These are phyloP conservation scores for Gracilaria vermiculophylla DNA, from an alignment of 23 red algal genomes.

Conservation along the genomic window DNA sequence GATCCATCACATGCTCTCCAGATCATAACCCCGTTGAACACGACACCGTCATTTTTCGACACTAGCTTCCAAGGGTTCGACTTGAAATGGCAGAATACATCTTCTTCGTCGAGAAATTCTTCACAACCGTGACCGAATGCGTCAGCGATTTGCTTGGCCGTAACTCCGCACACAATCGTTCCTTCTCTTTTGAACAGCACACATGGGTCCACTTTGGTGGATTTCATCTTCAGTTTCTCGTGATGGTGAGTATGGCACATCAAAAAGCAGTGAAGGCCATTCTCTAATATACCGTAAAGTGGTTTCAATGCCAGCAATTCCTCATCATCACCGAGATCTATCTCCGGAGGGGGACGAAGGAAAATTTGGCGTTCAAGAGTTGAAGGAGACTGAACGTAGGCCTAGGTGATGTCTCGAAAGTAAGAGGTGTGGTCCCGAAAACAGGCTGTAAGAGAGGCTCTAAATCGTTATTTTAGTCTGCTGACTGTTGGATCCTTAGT, in stretches of 20 bases:
- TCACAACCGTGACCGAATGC: background rate
- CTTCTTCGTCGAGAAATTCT: slow-evolving; percentile 36
- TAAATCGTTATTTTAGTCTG: background rate
- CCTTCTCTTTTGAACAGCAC: slow-evolving; percentile 11
- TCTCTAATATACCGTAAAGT: slow-evolving; percentile 38
- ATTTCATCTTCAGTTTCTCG: slow-evolving; percentile 24
- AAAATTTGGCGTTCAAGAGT: slow-evolving; percentile 19
- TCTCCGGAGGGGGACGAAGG: background rate
- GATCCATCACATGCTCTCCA: background rate
- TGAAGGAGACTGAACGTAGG: slow-evolving; percentile 32
- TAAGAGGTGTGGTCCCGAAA: background rate
- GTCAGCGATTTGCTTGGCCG: slow-evolving; percentile 15
- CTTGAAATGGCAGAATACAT: background rate
- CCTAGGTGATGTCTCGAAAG: slow-evolving; percentile 28
- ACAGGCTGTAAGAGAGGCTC: background rate
- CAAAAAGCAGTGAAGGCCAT: slow-evolving; percentile 40
- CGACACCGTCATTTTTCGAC: background rate
- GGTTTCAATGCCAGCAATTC: slow-evolving; percentile 30
- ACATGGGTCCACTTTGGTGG: slow-evolving; percentile 29
- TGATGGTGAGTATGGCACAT: slow-evolving; percentile 27
- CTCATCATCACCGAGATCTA: background rate
- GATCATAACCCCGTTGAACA: background rate
- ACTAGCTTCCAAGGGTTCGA: background rate
- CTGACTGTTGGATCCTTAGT: slow-evolving; percentile 12
- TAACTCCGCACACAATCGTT: background rate